Evolutionary conservation across 345 rosid species (phyloP), one percentile per base, ranked within the genome.

Genomic region (Populus tremula): DNA sequence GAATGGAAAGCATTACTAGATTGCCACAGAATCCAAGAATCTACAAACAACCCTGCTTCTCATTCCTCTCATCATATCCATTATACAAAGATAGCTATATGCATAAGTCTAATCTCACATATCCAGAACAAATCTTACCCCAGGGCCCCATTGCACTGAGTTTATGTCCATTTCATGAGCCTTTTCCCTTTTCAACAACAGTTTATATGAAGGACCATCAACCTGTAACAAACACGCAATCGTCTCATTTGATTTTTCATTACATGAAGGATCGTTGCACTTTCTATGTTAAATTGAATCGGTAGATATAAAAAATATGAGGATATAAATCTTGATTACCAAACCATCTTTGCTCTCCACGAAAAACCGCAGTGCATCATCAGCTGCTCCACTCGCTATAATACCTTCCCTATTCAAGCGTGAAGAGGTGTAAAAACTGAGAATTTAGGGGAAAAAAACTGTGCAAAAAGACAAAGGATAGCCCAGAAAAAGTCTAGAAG

Each of bases 371-470:
- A 94, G 81, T 45, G 95, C 97, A 88, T 91, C 91, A 88, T 93
- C 98, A 41, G 97, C 99, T 38, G 96, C 98, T 83, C 95, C 99
- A 86, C 90, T 93, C 50, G 89, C 97, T 83, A 94, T 93, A 74
- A 93, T 79, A 68, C 88, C 94, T 50, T 93, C 96, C 85, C 99
- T 45, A 56, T 18, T 47, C 18, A 47, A 47, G 53, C 1, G 18
- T 47, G 6, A 47, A 14, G 53, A 47, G 53, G 18, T 47, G 53
- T 47, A 47, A 47, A 14, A 13, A 47, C 18, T 12, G 53, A 47
- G 53, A 47, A 47, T 47, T 47, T 39, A 39, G 43, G 36, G 5
- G 36, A 1, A 1, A 39, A 4, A 14, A 3, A 3, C 18, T 3
- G 18, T 47, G 18, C 53, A 12, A 16, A 14, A 47, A 14, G 18